A percentile compares a stretch with the other conserved stretches of the same genome.
Conservation (phyloP, 495 filamentous ascomycete genomes). For the Chaetomium fimeti region DNA sequence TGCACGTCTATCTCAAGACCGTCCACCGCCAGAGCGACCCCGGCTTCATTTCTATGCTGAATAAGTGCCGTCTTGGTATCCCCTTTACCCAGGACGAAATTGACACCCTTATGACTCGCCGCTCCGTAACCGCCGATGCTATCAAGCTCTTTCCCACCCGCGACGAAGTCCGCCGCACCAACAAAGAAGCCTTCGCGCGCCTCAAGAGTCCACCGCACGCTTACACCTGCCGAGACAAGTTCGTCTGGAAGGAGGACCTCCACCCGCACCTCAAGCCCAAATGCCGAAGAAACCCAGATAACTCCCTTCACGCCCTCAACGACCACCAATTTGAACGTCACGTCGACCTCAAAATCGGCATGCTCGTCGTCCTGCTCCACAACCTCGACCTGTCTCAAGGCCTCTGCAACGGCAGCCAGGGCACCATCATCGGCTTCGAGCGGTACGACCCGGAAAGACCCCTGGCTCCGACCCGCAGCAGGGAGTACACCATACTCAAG, state of each 20-base stretch:
- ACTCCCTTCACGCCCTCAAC: conserved; percentile 59
- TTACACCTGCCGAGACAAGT: conserved; percentile 75
- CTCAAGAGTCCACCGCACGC: conserved; percentile 42
- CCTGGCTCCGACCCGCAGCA: conserved; percentile 31
- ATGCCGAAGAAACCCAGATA: conserved; percentile 59
- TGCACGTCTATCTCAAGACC: conserved; percentile 43
- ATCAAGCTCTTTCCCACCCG: conserved; percentile 48
- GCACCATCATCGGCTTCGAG: conserved; percentile 76
- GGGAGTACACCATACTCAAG: conserved; percentile 47
- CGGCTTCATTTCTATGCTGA: conserved; percentile 50
- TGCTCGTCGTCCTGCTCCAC: conserved; percentile 91
- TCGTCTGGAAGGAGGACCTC: conserved; percentile 52
- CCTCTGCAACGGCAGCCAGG: conserved; percentile 88
- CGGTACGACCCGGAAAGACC: conserved; percentile 56
- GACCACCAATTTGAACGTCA: conserved; percentile 53
- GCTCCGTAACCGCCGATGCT: conserved; percentile 43
- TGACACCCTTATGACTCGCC: conserved; percentile 48
- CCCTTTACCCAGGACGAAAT: conserved; percentile 39
- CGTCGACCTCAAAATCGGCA: conserved; percentile 76
- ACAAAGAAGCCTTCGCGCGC: conserved; percentile 39
- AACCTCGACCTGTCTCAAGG: conserved; percentile 72
- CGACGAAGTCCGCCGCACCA: conserved; percentile 42
- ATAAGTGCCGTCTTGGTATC: conserved; percentile 51
- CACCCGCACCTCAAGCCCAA: conserved; percentile 63
- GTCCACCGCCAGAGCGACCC: conserved; percentile 56